phyloP scores from a whole-genome alignment of 805 yeast genomes.

The Teunomyces aglyptinius region DNA sequence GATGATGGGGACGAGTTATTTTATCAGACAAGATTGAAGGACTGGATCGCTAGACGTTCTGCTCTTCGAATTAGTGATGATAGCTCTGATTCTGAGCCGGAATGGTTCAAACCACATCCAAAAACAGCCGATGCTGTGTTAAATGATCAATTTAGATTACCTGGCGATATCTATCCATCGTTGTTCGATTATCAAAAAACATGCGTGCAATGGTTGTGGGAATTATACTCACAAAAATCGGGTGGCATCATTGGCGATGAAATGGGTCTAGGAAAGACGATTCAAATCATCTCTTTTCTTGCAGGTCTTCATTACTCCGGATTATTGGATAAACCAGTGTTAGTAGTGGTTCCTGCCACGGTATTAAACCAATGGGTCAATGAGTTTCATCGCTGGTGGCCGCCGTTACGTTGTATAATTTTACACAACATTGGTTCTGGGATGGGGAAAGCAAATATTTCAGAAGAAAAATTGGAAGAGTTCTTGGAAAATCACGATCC shows the following conservation, averaged over 20 bases:
- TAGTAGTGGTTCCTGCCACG: slow-evolving; percentile 95
- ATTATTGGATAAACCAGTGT: slow-evolving; percentile 67
- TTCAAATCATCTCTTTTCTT: slow-evolving; percentile 85
- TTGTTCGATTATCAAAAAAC: slow-evolving; percentile 93
- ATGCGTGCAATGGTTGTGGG: slow-evolving; percentile 97
- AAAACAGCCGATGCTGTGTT: slow-evolving; percentile 69
- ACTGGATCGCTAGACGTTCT: slow-evolving; percentile 60
- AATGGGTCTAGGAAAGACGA: slow-evolving; percentile 97
- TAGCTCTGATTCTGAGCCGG: slow-evolving; percentile 26
- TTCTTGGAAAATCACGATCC: slow-evolving; percentile 47
- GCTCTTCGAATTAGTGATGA: slow-evolving; percentile 31
- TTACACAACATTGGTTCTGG: slow-evolving; percentile 93
- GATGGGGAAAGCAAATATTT: slow-evolving; percentile 41
- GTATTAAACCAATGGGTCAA: slow-evolving; percentile 96
- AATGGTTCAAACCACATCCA: slow-evolving; percentile 80
- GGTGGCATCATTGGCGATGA: slow-evolving; percentile 98
- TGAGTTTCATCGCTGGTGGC: slow-evolving; percentile 98
- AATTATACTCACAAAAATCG: slow-evolving; percentile 78
- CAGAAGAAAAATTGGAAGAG: slow-evolving; percentile 51
- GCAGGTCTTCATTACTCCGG: slow-evolving; percentile 89
- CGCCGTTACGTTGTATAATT: slow-evolving; percentile 81
- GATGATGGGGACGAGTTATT: slow-evolving; percentile 82
- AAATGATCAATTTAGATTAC: slow-evolving; percentile 67
- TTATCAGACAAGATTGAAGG: slow-evolving; percentile 57
- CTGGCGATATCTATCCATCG: slow-evolving; percentile 87